Evolutionary conservation across 768 basidiomycete species (phyloP), one percentile per base, ranked within the genome.

Genomic region (Lyophyllum semitale): DNA sequence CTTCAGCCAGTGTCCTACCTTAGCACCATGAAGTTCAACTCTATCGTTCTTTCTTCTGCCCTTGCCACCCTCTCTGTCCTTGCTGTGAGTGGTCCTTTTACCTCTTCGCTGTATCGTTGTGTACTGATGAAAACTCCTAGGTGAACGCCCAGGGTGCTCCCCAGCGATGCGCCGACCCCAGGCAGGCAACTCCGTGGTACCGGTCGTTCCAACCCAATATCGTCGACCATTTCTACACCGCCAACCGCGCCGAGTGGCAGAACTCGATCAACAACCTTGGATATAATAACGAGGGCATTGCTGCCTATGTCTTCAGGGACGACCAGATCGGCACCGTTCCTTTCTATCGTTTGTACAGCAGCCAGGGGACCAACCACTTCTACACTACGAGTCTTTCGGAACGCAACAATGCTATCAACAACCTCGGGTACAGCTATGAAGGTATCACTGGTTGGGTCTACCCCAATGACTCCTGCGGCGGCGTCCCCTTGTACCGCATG

Each of bases 301-400:
- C 57, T 7, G 48, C 42, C 30, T 46, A 47, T 22, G 50, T 66
- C 29, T 63, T 60, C 45, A 12, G 42, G 8, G 38, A 5, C 47
- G 5, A 15, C 1, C 50, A 55, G 37, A 40, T 51, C 4, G 51
- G 42, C 5, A 62, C 63, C 11, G 51, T 60, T 18, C 55, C 66
- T 1, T 43, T 68, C 57, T 67, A 61, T 53, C 64, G 61, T 30
- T 18, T 62, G 13, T 63, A 60, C 51, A 65, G 49, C 43, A 15
- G 50, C n/a, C 8, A 12, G 4, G 49, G 27, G 4, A 46, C 25
- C 4, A 59, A 66, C 46, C 63, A 68, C 42, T 62, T 69, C 27
- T 69, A 68, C 42, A 68, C 65, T 23, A 63, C 55, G 12, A 56
- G 48, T 20, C 41, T n/a, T 25, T 9, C 20, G 0, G 65, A 68